These are phyloP conservation scores for Ajuga reptans DNA, from an alignment of 305 asterid species.

Conservation along the genomic window DNA sequence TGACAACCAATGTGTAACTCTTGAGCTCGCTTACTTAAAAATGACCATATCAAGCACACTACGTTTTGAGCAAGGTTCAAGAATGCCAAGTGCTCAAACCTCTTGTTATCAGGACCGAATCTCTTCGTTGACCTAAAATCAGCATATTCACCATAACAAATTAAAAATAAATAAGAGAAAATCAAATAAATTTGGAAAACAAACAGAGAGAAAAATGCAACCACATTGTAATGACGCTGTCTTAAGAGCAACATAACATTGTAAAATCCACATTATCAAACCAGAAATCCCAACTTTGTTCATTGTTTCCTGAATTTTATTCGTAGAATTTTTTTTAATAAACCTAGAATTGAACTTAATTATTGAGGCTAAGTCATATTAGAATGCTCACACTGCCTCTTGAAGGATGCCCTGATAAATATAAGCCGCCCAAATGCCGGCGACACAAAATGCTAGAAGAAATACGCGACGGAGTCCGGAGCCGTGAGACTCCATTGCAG, in stretches of 20 bases:
- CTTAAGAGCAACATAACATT: neutral
- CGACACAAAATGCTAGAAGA: constrained; percentile 68
- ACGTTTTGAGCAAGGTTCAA: constrained; percentile 79
- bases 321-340: too few relatives aligned
- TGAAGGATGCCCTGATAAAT: constrained; percentile 93
- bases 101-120: constrained; percentile 70
- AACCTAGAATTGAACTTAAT: neutral
- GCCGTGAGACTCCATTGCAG: constrained; percentile 62
- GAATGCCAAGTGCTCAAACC: constrained; percentile 92
- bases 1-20: neutral
- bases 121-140: constrained; percentile 72
- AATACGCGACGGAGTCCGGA: constrained; percentile 75
- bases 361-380: neutral
- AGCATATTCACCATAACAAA: neutral
- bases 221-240: neutral
- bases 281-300: neutral
- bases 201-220: neutral
- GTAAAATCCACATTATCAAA: neutral
- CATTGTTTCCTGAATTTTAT: too few relatives aligned
- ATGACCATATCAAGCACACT: constrained; percentile 84
- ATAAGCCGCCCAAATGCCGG: constrained; percentile 95
- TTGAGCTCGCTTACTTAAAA: constrained; percentile 59
- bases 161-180: too few relatives aligned
- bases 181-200: neutral
- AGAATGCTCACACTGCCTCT: constrained; percentile 60